Percentiles rank a stretch among this genome's conserved stretches.
Evolutionary conservation across 306 rosid species (phyloP).

Genomic region (Cucumis cinereus): DNA sequence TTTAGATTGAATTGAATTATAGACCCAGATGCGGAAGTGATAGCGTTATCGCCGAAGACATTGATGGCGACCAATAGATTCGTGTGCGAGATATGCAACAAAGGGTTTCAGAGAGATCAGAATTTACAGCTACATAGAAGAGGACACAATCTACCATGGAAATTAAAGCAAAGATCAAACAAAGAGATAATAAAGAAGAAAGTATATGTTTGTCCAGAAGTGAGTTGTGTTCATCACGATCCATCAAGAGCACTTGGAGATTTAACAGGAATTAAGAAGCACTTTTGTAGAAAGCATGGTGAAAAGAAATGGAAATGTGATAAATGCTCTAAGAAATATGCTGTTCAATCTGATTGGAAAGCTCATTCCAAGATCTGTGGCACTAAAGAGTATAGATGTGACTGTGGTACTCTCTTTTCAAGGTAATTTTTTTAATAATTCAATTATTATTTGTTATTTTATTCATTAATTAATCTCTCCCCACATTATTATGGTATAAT

Average conservation of each 20-base stretch:
- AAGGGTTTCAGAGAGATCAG: slow-evolving; percentile 18
- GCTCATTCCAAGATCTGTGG: slow-evolving; percentile 20
- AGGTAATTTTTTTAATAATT: not conserved
- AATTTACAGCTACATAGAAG: slow-evolving; percentile 14
- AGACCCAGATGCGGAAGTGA: slow-evolving; percentile 19
- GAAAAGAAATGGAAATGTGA: slow-evolving; percentile 23
- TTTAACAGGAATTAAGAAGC: slow-evolving; percentile 15
- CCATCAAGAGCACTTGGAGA: slow-evolving; percentile 17
- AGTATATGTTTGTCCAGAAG: slow-evolving; percentile 15
- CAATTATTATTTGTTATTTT: not conserved
- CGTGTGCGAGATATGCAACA: slow-evolving; percentile 17
- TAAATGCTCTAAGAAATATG: slow-evolving; percentile 17
- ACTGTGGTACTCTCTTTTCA: slow-evolving; percentile 18
- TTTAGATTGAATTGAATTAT: not conserved
- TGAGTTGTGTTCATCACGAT: slow-evolving; percentile 14
- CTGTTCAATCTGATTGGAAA: slow-evolving; percentile 22
- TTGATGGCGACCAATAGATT: slow-evolving; percentile 15
- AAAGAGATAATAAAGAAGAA: slow-evolving; percentile 18
- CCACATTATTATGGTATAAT: not conserved
- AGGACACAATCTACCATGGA: slow-evolving; percentile 22
- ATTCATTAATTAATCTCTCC: not conserved
- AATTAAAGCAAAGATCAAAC: slow-evolving; percentile 12
- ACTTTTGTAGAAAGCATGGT: slow-evolving; percentile 17
- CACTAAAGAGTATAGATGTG: slow-evolving; percentile 15
- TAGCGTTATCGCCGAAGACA: slow-evolving; percentile 15